Percentiles rank a stretch among this genome's conserved stretches.
phyloP scores from a whole-genome alignment of 179 eudicot genomes.

The Corrigiola litoralis region DNA sequence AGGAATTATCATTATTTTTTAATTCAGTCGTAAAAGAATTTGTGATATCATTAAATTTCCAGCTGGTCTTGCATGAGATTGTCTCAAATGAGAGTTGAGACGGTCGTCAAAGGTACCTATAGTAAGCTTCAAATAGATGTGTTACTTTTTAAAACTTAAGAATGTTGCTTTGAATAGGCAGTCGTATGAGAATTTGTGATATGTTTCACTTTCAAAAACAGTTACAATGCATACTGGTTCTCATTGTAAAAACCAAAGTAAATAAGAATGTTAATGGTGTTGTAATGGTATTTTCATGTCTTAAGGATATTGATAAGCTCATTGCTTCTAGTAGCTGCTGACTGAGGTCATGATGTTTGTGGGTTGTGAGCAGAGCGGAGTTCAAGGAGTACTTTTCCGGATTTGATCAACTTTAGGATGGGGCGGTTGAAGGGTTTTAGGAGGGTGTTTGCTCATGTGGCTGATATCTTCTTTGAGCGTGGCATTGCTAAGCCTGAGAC shows the following conservation, averaged over 20 bases:
- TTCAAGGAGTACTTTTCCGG: conserved; percentile 97
- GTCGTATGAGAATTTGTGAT: no score
- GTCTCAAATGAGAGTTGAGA: no score
- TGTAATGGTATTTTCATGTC: not conserved
- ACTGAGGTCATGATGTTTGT: conserved; percentile 17
- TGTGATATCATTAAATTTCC: no score
- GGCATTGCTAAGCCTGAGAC: conserved; percentile 91
- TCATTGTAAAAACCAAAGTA: not conserved
- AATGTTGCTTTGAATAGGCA: no score
- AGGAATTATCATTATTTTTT: no score
- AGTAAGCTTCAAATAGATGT: no score
- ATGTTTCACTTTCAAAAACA: not conserved
- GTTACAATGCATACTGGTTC: not conserved
- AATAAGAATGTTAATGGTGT: not conserved
- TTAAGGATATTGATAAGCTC: not conserved
- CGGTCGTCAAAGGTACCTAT: no score
- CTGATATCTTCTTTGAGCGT: conserved; percentile 91
- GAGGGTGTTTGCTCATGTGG: conserved; percentile 81
- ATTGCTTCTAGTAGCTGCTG: not conserved
- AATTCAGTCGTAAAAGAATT: no score
- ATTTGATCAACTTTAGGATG: conserved; percentile 64
- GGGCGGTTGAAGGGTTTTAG: conserved; percentile 78
- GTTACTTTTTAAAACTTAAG: no score
- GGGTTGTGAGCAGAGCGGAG: conserved; percentile 59
- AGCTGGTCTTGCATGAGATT: no score